phyloP scores from a whole-genome alignment of 306 rosid species.

The Vigna angularis region DNA sequence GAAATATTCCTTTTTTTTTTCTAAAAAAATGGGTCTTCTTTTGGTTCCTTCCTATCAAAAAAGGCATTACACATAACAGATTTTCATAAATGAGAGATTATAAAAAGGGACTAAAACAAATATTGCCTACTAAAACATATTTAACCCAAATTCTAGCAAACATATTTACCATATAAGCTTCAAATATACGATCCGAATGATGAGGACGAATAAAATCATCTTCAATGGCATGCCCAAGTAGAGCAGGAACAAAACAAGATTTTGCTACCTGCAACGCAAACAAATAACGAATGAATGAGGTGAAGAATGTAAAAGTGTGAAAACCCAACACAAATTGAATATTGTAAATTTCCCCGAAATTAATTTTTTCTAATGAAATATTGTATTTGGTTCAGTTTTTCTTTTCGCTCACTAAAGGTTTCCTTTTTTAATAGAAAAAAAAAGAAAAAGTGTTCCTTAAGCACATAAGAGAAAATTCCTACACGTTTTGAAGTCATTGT shows the following conservation, averaged over 20 bases:
- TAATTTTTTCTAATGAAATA: not conserved
- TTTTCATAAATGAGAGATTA: not conserved
- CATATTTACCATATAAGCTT: constrained; percentile 80
- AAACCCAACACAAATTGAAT: not conserved
- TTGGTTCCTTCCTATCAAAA: not conserved
- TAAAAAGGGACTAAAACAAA: not conserved
- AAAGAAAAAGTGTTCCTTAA: not conserved
- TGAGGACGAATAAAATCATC: constrained; percentile 96
- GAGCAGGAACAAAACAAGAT: constrained; percentile 84
- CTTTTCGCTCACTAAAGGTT: not conserved
- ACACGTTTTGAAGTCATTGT: not conserved
- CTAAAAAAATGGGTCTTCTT: not conserved
- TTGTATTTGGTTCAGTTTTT: not conserved
- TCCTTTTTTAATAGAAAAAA: not conserved
- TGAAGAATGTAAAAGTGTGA: not conserved
- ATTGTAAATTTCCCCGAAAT: not conserved
- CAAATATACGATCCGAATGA: constrained; percentile 87
- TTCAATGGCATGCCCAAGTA: constrained; percentile 89
- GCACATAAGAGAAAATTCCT: not conserved
- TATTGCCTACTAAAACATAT: not conserved
- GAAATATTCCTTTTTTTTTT: not conserved
- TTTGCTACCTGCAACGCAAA: constrained; percentile 75
- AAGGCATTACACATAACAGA: not conserved
- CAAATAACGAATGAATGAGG: constrained; percentile 33
- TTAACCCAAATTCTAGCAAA: not conserved